Conservation (phyloP, 192 early-diverging fungal genomes). For the Phycomyces nitens region DNA sequence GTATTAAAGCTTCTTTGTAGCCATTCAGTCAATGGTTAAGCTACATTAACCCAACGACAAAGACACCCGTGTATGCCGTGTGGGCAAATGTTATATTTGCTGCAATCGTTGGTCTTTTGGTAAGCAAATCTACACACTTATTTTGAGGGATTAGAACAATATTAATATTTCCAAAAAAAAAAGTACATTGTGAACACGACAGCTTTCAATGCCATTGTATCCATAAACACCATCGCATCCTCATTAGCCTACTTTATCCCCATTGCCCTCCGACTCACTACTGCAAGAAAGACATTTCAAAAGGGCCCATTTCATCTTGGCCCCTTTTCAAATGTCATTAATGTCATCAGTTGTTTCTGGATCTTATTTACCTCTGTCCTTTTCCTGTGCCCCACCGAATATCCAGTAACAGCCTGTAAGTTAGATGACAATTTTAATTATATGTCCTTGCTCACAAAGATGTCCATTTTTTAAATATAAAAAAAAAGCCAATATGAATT, state of each 20-base stretch:
- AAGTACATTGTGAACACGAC: slow-evolving; percentile 48
- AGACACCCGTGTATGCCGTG: slow-evolving; percentile 48
- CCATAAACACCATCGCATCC: slow-evolving; percentile 53
- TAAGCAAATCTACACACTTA: background rate
- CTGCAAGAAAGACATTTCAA: slow-evolving; percentile 43
- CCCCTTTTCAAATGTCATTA: slow-evolving; percentile 38
- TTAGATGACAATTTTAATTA: too few relatives aligned
- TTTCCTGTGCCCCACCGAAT: slow-evolving; percentile 46
- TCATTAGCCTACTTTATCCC: slow-evolving; percentile 54
- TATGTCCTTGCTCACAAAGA: too few relatives aligned
- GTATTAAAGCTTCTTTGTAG: too few relatives aligned
- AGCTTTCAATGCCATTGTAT: slow-evolving; percentile 55
- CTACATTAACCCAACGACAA: slow-evolving; percentile 31
- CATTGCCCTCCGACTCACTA: slow-evolving; percentile 42
- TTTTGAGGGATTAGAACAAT: too few relatives aligned
- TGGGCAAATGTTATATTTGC: slow-evolving; percentile 50
- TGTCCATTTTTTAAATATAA: too few relatives aligned
- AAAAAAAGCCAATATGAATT: slow-evolving; percentile 42
- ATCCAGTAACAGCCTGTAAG: slow-evolving; percentile 37
- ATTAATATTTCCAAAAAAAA: slow-evolving; percentile 35
- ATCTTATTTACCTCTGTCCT: slow-evolving; percentile 41
- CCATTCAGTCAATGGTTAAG: slow-evolving; percentile 42
- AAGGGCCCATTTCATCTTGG: slow-evolving; percentile 51
- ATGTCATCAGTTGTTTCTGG: slow-evolving; percentile 40
- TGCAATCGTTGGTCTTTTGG: slow-evolving; percentile 26